A percentile compares a stretch with the other conserved stretches of the same genome.
Conservation (phyloP, 2,329 filamentous ascomycete species). For the Cercospora sesami region DNA sequence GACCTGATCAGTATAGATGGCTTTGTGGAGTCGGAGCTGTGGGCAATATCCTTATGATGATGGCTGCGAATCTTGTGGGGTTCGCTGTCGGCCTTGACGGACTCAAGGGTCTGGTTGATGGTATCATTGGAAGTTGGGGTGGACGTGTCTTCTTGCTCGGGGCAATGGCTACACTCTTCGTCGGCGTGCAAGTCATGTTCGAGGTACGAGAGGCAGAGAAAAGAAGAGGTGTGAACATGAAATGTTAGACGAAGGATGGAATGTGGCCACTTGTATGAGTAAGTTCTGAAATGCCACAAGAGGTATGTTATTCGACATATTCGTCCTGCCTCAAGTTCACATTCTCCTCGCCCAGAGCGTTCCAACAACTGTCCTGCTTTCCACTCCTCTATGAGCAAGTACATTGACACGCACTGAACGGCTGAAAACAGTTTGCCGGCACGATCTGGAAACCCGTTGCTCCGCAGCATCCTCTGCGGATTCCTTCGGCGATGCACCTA, state of each 20-base stretch:
- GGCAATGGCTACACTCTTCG: slow-evolving; percentile 74
- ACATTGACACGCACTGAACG: not conserved
- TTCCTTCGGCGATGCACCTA: not conserved
- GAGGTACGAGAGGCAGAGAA: slow-evolving; percentile 85
- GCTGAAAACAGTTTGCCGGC: not conserved
- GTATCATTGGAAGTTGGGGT: slow-evolving; percentile 73
- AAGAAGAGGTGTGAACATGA: slow-evolving; percentile 76
- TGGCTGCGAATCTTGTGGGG: slow-evolving; percentile 88
- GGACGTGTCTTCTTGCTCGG: slow-evolving; percentile 71
- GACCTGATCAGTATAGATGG: slow-evolving; percentile 73
- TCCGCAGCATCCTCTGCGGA: not conserved
- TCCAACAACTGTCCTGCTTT: not conserved
- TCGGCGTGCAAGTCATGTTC: slow-evolving; percentile 92
- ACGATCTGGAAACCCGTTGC: not conserved
- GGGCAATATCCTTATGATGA: slow-evolving; percentile 89
- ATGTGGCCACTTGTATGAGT: not conserved
- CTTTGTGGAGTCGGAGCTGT: slow-evolving; percentile 80
- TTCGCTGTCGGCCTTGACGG: slow-evolving; percentile 93
- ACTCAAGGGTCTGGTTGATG: slow-evolving; percentile 69
- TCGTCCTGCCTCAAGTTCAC: not conserved
- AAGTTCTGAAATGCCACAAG: not conserved
- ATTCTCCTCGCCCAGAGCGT: too few relatives aligned
- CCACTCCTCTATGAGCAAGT: not conserved
- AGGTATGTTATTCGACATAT: not conserved
- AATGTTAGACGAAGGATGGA: slow-evolving; percentile 58